phyloP scores from a whole-genome alignment of 2,329 filamentous ascomycete species.

The Diaporthe capsici region DNA sequence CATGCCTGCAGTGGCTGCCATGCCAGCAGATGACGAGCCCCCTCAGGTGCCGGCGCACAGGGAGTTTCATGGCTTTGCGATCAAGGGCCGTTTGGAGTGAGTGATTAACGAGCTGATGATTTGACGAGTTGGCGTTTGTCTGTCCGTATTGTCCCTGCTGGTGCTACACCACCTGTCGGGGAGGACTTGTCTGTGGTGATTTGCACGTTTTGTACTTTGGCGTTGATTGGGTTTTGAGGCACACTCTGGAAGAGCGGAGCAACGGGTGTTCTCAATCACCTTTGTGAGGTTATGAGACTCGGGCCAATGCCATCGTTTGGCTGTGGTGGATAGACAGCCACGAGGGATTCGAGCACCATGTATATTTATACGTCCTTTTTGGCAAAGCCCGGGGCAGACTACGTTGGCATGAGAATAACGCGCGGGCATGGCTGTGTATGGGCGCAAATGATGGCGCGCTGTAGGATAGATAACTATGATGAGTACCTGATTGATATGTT shows the following conservation, averaged over 20 bases:
- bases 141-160: neutral
- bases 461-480: slow-evolving; percentile 18
- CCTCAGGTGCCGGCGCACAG: slow-evolving; percentile 34
- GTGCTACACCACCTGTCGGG: neutral
- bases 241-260: neutral
- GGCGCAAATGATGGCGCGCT: slow-evolving; percentile 4
- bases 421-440: neutral
- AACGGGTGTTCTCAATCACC: neutral
- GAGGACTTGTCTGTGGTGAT: neutral
- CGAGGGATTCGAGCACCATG: slow-evolving; percentile 5
- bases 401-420: neutral
- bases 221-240: neutral
- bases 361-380: slow-evolving; percentile 4
- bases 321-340: neutral
- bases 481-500: neutral
- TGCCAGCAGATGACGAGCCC: neutral
- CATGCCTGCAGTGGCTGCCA: slow-evolving; percentile 3
- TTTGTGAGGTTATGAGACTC: neutral
- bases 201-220: neutral
- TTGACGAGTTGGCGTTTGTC: slow-evolving; percentile 16
- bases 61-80: slow-evolving; percentile 6
- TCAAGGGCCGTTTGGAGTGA: neutral
- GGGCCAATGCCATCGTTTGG: neutral
- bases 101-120: slow-evolving; percentile 11
- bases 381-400: neutral